Evolutionary conservation across 768 basidiomycete genomes (phyloP).

Genomic region (Mycena kentingensis): DNA sequence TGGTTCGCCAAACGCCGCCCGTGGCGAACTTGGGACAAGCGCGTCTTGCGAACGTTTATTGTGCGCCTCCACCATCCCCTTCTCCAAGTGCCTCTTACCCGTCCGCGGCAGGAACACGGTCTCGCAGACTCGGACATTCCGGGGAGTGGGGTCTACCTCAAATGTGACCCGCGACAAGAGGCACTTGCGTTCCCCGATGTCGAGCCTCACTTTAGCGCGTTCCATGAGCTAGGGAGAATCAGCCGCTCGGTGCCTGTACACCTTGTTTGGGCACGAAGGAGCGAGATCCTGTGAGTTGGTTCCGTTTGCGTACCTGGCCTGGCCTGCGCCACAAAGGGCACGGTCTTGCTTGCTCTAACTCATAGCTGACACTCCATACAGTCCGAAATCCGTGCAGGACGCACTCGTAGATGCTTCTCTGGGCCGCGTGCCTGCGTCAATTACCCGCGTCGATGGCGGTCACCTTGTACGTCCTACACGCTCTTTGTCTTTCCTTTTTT

Average conservation of each 20-base stretch:
- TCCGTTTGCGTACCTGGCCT: not conserved
- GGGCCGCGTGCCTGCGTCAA: constrained; percentile 44
- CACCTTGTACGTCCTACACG: constrained; percentile 47
- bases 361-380: constrained; percentile 20
- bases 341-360: not conserved
- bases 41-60: constrained; percentile 29
- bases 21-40: constrained; percentile 34
- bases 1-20: constrained; percentile 30
- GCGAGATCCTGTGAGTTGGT: constrained; percentile 45
- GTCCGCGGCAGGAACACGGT: constrained; percentile 20
- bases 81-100: not conserved
- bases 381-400: constrained; percentile 47
- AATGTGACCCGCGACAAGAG: constrained; percentile 48
- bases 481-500: too few relatives aligned
- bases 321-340: not conserved
- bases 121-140: constrained; percentile 10
- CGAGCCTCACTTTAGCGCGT: constrained; percentile 46
- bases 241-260: constrained; percentile 43
- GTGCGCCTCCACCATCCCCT: constrained; percentile 21
- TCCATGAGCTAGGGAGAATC: constrained; percentile 35
- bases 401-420: constrained; percentile 42
- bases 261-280: constrained; percentile 48
- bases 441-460: constrained; percentile 44
- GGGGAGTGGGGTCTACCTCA: constrained; percentile 35
- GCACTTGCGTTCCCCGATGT: constrained; percentile 47